Base-by-base conservation (phyloP, 2,329 filamentous ascomycete species). In the Bipolaris zeicola region DNA sequence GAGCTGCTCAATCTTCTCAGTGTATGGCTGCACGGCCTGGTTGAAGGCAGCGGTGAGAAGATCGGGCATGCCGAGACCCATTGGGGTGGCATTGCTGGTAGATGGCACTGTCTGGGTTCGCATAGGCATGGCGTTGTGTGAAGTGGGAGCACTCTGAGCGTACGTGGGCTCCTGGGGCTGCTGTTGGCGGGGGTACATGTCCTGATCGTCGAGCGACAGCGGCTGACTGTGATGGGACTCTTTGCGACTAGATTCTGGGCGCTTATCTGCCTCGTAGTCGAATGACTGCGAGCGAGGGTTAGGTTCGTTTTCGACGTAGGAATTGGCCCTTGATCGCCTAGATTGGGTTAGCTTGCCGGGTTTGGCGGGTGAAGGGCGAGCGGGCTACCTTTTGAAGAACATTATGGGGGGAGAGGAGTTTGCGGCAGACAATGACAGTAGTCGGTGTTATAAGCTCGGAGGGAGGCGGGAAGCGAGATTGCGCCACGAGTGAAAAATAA, bases 1-100 rank as follows among this genome's bases (percentile, higher is more conserved):
- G 57, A 83, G 71, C 55, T 77, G 75, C 63, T 83, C 81, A 50
- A 83, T 81, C 73, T 82, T 80, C 50, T 82, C 81, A n/a, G 75
- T 78, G 68, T 83, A 82, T 8, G 81, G 81, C 43, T 79, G 72
- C 34, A 83, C 73, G 13, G 81, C 80, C 67, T 82, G 79, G 65
- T 83, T 82, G 78, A 83, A 84, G 51, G 81, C 81, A 51, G 78
- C 78, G 24, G 79, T 76, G 22, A 84, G 73, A 43, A 83, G 76
- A 65, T 84, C 81, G 11, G 81, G 81, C 65, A 80, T 77, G 18
- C 79, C 74, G 65, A 81, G 79, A 3, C 69, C 39, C 63, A 73
- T 72, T 38, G 52, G 57, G 47, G 47, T 52, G 57, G 54, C 61
- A 60, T 50, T 53, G 60, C 54, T 61, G 53, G 67, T 59, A 3